These are phyloP conservation scores for Colletotrichum tropicale DNA, from an alignment of 2,329 filamentous ascomycete species.

Conservation along the genomic window DNA sequence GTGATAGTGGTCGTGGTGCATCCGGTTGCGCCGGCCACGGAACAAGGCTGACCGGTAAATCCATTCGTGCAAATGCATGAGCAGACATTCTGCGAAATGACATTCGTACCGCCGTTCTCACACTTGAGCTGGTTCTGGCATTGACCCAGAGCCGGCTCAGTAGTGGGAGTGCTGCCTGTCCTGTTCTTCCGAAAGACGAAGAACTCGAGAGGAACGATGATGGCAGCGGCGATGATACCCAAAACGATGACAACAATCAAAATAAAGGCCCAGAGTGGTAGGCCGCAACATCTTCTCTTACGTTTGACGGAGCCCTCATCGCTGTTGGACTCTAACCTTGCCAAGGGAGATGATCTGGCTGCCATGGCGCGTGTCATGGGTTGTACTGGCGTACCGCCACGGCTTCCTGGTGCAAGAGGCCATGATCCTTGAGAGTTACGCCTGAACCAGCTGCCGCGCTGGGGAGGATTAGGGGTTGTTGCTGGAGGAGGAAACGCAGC, in stretches of 20 bases:
- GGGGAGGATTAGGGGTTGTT: slow-evolving; percentile 49
- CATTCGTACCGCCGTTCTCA: slow-evolving; percentile 79
- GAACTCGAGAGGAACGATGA: slow-evolving; percentile 77
- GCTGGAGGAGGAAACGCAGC: slow-evolving; percentile 67
- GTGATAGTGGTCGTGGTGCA: slow-evolving; percentile 57
- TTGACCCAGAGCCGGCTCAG: slow-evolving; percentile 41
- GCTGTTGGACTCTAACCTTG: slow-evolving; percentile 15
- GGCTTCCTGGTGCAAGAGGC: slow-evolving; percentile 45
- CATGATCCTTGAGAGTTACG: slow-evolving; percentile 43
- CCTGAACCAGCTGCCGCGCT: slow-evolving; percentile 49
- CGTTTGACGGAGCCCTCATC: slow-evolving; percentile 35
- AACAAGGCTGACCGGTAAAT: slow-evolving; percentile 70
- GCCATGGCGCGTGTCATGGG: slow-evolving; percentile 10
- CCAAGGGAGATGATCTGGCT: slow-evolving; percentile 5
- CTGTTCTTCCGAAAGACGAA: slow-evolving; percentile 61
- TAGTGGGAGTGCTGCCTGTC: slow-evolving; percentile 28
- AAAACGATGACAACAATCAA: slow-evolving; percentile 68
- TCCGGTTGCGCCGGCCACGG: slow-evolving; percentile 48
- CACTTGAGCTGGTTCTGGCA: slow-evolving; percentile 72
- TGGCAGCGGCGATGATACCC: slow-evolving; percentile 76
- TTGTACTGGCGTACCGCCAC: slow-evolving; percentile 6
- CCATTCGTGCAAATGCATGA: slow-evolving; percentile 89
- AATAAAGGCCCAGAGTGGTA: slow-evolving; percentile 81
- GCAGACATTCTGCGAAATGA: slow-evolving; percentile 71
- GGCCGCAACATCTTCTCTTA: slow-evolving; percentile 77